Base-by-base conservation (phyloP, 208 protist species). In the Naegleria gruberi region DNA sequence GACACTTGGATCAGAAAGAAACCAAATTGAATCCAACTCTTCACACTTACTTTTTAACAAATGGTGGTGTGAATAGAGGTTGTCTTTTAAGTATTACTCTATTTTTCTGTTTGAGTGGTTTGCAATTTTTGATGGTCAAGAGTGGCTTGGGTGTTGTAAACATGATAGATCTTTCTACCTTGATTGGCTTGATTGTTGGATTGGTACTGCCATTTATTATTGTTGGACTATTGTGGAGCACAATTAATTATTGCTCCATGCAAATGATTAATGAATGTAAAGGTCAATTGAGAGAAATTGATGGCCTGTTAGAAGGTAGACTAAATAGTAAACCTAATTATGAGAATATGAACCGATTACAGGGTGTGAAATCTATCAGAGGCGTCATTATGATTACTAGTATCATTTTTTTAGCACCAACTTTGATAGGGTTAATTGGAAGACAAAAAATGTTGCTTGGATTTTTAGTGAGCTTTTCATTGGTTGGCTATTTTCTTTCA, bases 201-300 rank as follows among this genome's bases (percentile, higher is more conserved):
- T 95, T 96, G 41, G 97, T 97, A 94, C 92, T 99, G 34, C 96
- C 97, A n/a, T 98, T 95, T 94, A 96, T 97, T 92, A 99, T 99
- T 92, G 96, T 96, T 17, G 95, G 97, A 89, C 94, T 98, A 92
- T 98, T 97, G 15, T 98, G 99, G 95, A 96, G 97, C 89, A 95
- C 96, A 42, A 97, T 98, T 44, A 96, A 96, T 82, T 91, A 96
- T 81, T 95, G 97, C 26, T 97, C 97, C 30, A 96, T 98, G 94
- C 92, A 96, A 51, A 98, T 98, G 93, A 97, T 98, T 82, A 93
- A 95, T 90, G 97, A 98, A 94, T 97, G 98, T 42, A 95, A 96
- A 84, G 91, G 95, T 43, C 97, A 99, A 94, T 98, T 99, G 92
- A 93, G 94, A 74, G 95, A 97, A 87, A 93, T 94, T 87, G 90